These are phyloP conservation scores for Boechera stricta DNA, from an alignment of 345 rosid genomes.

Conservation along the genomic window DNA sequence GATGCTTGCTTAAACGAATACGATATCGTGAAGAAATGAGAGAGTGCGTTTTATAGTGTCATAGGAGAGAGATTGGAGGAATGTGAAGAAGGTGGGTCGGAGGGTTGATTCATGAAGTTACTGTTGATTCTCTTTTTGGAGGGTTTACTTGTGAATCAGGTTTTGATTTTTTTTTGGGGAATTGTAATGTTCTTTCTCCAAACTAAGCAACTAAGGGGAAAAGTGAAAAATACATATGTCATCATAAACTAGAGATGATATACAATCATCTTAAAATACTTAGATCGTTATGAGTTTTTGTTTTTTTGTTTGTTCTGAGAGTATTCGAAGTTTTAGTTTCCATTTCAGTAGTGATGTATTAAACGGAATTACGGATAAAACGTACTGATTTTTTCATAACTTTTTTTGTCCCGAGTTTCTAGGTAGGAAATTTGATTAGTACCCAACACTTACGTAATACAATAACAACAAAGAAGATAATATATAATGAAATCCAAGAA, in stretches of 20 bases:
- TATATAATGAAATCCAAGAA: background rate
- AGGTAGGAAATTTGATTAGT: background rate
- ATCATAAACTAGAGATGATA: background rate
- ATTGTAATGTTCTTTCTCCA: slow-evolving; percentile 29
- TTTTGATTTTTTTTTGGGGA: slow-evolving; percentile 31
- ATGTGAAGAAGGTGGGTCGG: slow-evolving; percentile 39
- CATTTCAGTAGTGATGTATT: background rate
- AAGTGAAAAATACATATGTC: background rate
- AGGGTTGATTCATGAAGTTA: slow-evolving; percentile 41
- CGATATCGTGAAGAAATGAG: slow-evolving; percentile 10
- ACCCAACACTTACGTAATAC: background rate
- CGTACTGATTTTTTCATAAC: background rate
- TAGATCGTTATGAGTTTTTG: background rate
- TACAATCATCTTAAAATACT: background rate
- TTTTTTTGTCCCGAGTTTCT: background rate
- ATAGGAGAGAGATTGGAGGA: slow-evolving; percentile 4
- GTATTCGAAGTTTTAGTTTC: background rate
- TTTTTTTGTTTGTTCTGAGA: background rate
- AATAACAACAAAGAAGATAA: background rate
- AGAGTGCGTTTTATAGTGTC: slow-evolving; percentile 22
- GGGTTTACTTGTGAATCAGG: slow-evolving; percentile 44
- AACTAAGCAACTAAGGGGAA: slow-evolving; percentile 22
- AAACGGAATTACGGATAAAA: background rate
- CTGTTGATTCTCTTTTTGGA: slow-evolving; percentile 22
- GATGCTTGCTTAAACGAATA: slow-evolving; percentile 30